Evolutionary conservation across 768 basidiomycete genomes (phyloP).

Genomic region (Lactarius hengduanensis): DNA sequence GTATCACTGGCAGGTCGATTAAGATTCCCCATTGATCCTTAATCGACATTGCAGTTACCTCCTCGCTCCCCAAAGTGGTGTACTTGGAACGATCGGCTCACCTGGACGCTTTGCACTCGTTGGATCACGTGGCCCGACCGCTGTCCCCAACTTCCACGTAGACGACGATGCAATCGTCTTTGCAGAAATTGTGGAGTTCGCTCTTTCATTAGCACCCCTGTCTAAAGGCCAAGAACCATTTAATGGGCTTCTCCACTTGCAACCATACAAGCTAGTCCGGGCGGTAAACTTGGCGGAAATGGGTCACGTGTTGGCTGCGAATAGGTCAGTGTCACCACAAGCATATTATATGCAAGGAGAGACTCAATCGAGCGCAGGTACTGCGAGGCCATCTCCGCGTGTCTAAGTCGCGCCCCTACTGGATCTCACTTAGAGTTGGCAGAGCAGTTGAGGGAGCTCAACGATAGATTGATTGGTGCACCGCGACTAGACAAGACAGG

Average conservation of each 20-base stretch:
- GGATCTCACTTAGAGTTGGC: constrained; percentile 65
- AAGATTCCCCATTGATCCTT: background rate
- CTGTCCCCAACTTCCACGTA: constrained; percentile 50
- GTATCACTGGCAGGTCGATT: constrained; percentile 32
- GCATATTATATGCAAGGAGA: constrained; percentile 16
- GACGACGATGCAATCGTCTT: constrained; percentile 78
- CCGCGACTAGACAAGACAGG: constrained; percentile 71
- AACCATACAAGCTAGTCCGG: constrained; percentile 82
- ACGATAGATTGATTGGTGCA: constrained; percentile 73
- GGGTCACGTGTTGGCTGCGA: constrained; percentile 75
- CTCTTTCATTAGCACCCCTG: constrained; percentile 67
- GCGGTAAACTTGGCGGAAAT: constrained; percentile 76
- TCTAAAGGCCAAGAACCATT: constrained; percentile 87
- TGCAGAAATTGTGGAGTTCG: constrained; percentile 91
- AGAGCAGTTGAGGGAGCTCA: constrained; percentile 73
- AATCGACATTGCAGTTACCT: constrained; percentile 59
- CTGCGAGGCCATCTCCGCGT: constrained; percentile 82
- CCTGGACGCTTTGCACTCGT: constrained; percentile 68
- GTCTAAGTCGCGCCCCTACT: constrained; percentile 59
- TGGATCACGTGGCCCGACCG: constrained; percentile 62
- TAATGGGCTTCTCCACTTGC: constrained; percentile 77
- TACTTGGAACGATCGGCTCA: constrained; percentile 67
- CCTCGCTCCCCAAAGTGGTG: constrained; percentile 77
- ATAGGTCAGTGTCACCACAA: constrained; percentile 48
- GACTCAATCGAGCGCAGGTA: constrained; percentile 57